phyloP scores from a whole-genome alignment of 306 rosid genomes.

The Leucaena leucocephala region DNA sequence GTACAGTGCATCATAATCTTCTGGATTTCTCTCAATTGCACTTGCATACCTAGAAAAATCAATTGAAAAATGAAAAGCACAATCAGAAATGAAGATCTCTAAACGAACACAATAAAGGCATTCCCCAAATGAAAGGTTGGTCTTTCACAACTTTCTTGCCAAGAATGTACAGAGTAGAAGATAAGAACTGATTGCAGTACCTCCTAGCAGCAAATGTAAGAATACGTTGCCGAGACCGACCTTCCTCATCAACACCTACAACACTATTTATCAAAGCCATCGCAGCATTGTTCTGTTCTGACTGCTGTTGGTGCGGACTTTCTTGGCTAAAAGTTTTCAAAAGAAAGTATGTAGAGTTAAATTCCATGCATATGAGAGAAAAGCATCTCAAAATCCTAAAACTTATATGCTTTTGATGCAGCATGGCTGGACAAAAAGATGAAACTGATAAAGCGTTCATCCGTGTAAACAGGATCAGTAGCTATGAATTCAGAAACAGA shows the following conservation, averaged over 20 bases:
- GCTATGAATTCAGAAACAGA: constrained; percentile 26
- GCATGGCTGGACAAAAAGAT: constrained; percentile 3
- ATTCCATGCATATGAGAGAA: constrained; percentile 1
- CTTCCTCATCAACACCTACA: constrained; percentile 85
- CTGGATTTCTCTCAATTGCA: constrained; percentile 90
- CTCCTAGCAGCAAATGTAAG: constrained; percentile 98
- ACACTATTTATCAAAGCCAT: constrained; percentile 92
- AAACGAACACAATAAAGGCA: constrained; percentile 5
- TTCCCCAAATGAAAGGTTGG: constrained; percentile 1
- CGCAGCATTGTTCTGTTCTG: constrained; percentile 75
- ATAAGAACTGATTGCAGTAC: constrained; percentile 45
- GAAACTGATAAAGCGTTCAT: not conserved
- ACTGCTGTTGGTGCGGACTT: constrained; percentile 56
- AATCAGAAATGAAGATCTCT: constrained; percentile 30
- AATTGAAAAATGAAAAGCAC: constrained; percentile 16
- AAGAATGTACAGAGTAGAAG: not conserved
- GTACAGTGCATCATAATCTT: constrained; percentile 96
- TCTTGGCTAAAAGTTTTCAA: constrained; percentile 57
- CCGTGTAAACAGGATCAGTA: not conserved
- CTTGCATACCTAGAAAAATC: constrained; percentile 80
- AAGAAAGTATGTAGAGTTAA: constrained; percentile 30
- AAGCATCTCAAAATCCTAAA: constrained; percentile 33
- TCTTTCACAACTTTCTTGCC: not conserved
- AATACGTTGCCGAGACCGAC: constrained; percentile 96
- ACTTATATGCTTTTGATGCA: not conserved